Evolutionary conservation across 345 rosid species (phyloP).

Genomic region (Rubroshorea leprosula): DNA sequence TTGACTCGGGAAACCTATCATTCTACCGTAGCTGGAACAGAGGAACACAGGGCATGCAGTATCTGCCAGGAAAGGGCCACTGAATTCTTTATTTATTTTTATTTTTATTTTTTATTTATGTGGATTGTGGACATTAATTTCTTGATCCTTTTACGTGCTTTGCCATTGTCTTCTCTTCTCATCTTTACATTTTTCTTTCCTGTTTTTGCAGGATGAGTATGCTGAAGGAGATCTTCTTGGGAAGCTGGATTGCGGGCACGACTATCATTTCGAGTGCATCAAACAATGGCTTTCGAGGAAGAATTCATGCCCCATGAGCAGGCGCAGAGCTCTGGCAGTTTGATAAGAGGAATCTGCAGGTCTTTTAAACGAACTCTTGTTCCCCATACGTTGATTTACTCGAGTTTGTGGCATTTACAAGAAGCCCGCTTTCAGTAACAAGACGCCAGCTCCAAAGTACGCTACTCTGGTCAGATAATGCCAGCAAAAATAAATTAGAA

Average conservation of each 20-base stretch:
- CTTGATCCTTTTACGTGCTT: not conserved
- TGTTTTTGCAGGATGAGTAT: slow-evolving; percentile 30
- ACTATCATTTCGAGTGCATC: slow-evolving; percentile 32
- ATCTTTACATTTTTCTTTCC: not conserved
- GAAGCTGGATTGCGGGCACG: slow-evolving; percentile 34
- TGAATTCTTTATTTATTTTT: no score
- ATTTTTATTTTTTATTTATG: no score
- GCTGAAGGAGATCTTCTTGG: slow-evolving; percentile 24
- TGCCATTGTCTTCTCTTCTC: not conserved
- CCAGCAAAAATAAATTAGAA: no score
- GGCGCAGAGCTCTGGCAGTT: slow-evolving; percentile 14
- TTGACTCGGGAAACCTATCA: slow-evolving; percentile 16
- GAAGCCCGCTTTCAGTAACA: no score
- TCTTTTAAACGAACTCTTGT: not conserved
- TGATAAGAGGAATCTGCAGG: not conserved
- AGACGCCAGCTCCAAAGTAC: no score
- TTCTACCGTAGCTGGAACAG: not conserved
- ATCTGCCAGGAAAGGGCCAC: slow-evolving; percentile 36
- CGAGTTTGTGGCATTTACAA: no score
- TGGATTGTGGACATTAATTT: no score
- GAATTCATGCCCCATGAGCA: slow-evolving; percentile 41
- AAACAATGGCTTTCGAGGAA: slow-evolving; percentile 29
- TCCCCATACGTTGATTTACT: no score
- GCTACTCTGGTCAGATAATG: no score
- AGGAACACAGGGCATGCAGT: slow-evolving; percentile 21